Evolutionary conservation across 2,329 filamentous ascomycete genomes (phyloP), one percentile per base, ranked within the genome.

Genomic region (Cordyceps fumosorosea): DNA sequence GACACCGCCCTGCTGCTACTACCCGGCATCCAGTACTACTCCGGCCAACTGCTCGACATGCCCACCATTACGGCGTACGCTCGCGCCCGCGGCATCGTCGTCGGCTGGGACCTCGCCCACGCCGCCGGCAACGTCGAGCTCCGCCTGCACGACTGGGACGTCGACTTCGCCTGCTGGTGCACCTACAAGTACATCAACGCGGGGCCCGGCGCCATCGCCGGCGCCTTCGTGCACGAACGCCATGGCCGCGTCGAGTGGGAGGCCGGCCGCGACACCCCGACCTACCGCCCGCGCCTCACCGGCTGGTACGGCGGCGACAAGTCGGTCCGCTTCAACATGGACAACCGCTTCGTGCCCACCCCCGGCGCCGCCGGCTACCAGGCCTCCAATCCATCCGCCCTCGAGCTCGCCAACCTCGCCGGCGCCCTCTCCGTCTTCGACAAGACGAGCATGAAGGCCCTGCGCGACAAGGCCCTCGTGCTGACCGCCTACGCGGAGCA

Each of bases 131-230:
- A 96, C 70, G 89, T 96, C 2, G 86, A 89, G 47, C 75, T 96
- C 20, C 76, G 80, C 63, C 80, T 96, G 22, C 91, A 96, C 74
- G 90, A 93, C 68, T 96, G 92, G 92, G 83, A 89, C 67, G 91
- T 96, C 40, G 92, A 96, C 73, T 96, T 96, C 69, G 92, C 93
- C 18, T 90, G 84, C 60, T 96, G 92, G 92, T 96, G 92, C 75
- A 93, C 88, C 20, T 96, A 96, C 81, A 96, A 96, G 77, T 96
- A 96, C 77, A 83, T 96, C 72, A 96, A 96, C 71, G 86, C 87
- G 29, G 92, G 92, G 0, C 91, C 92, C 0, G 92, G 92, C 4
- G 82, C 87, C 18, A 96, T 96, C 65, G 91, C 85, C 1, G 91
- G 89, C 0, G 78, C 88, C 0, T 96, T 92, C 67, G 89, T 96